Evolutionary conservation across 2,329 filamentous ascomycete genomes (phyloP), one percentile per base, ranked within the genome.

Genomic region (Lecanicillium sp.): DNA sequence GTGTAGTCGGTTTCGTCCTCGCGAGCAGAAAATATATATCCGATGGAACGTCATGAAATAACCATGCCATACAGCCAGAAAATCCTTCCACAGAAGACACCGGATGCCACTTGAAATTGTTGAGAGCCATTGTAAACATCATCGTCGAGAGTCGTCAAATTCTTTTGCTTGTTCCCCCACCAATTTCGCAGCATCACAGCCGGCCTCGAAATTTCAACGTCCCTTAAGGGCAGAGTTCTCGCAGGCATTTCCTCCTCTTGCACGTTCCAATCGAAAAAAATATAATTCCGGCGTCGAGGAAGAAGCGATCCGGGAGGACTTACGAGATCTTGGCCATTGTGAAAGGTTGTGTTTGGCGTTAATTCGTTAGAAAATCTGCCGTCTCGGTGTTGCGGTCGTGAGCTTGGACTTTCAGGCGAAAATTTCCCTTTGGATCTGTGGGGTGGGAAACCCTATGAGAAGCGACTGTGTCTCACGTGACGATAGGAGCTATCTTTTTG

Each of bases 291-390:
- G 22, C 22, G 39, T 42, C 41, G 35, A 22, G 40, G 40, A 43
- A 51, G 20, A 43, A 44, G 35, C 29, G 20, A 13, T 17, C 18
- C 11, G 43, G 29, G 38, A 18, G 43, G 35, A 76, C 74, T 68
- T 70, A 78, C 74, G 73, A 76, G 53, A 71, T 57, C 67, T 78
- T 78, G 64, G 73, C 74, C 74, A 78, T 78, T 74, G 64, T 68
- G 62, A 67, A 62, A 63, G 65, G 62, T 62, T 63, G 55, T 59
- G 54, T 58, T 53, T 56, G 60, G 55, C 59, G 60, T 63, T 61
- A 56, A 51, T 58, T 60, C 57, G 57, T 59, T 41, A 31, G 35
- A 57, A 44, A 53, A 51, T 46, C 51, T 59, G 53, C 57, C 58
- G 54, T 52, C 51, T 56, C 55, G 51, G 51, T 50, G 51, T 56